Evolutionary conservation across 2,329 filamentous ascomycete genomes (phyloP), one percentile per base, ranked within the genome.

Genomic region (Sarocladium strictum): DNA sequence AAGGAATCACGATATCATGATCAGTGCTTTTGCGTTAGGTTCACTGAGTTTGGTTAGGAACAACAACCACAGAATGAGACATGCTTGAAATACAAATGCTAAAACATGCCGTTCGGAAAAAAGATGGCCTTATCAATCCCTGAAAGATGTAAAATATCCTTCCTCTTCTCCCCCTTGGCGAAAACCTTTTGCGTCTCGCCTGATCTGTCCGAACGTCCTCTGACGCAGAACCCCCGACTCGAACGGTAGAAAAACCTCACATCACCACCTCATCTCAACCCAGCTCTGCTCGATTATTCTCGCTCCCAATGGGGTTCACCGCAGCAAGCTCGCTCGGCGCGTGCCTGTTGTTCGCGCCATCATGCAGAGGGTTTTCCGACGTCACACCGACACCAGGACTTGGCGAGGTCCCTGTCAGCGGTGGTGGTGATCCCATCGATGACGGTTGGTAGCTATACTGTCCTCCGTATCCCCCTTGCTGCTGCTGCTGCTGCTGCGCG

Each of bases 211-310:
- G 29, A 21, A 38, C 38, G 3, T 15, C 24, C 17, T 15, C 33
- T 23, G 23, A 43, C 53, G 53, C 40, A n/a, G n/a, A n/a, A n/a
- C n/a, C n/a, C n/a, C n/a, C n/a, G n/a, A n/a, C n/a, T n/a, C n/a
- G n/a, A n/a, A n/a, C n/a, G n/a, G n/a, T n/a, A n/a, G n/a, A n/a
- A n/a, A n/a, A n/a, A n/a, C n/a, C n/a, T n/a, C n/a, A n/a, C n/a
- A n/a, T n/a, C n/a, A n/a, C n/a, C n/a, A n/a, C n/a, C 55, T 58
- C 56, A 27, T 33, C 27, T 56, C 45, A 58, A n/a, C 50, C 37
- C 51, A 70, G 59, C 57, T 70, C 67, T 3, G 67, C 68, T 17
- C 68, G 62, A 58, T 70, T 70, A 24, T 54, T 60, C 56, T 66
- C 64, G 2, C 61, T 63, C 3, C 68, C 68, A 24, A 68, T 2